A percentile compares a stretch with the other conserved stretches of the same genome.
These are phyloP conservation scores for Arabidopsis thaliana DNA, from an alignment of 345 rosid species.

Conservation along the genomic window DNA sequence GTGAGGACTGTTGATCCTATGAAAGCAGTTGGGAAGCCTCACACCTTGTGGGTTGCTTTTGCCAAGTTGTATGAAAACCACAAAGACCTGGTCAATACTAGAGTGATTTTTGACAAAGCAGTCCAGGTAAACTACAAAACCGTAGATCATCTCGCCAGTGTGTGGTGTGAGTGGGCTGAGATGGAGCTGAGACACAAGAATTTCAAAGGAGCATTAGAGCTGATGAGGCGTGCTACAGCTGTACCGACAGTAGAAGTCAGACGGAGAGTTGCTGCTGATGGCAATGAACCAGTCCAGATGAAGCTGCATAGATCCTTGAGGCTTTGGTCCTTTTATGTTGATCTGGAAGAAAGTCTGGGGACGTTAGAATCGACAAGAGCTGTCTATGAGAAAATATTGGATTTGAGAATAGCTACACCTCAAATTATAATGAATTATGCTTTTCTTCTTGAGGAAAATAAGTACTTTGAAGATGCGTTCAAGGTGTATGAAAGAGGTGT, in stretches of 20 bases:
- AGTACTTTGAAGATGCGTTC: constrained; percentile 97
- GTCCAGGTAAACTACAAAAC: constrained; percentile 91
- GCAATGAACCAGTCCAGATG: constrained; percentile 94
- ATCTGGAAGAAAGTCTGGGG: constrained; percentile 95
- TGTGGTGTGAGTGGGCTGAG: constrained; percentile 99
- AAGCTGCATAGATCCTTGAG: constrained; percentile 87
- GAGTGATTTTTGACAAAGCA: constrained; percentile 96
- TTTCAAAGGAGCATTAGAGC: constrained; percentile 83
- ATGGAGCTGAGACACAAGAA: constrained; percentile 91
- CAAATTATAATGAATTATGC: constrained; percentile 93
- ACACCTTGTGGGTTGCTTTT: constrained; percentile 92
- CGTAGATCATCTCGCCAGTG: constrained; percentile 90
- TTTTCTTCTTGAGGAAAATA: constrained; percentile 84
- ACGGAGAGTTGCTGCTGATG: constrained; percentile 94
- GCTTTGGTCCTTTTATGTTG: constrained; percentile 92
- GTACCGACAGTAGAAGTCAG: constrained; percentile 96
- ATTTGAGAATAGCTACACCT: constrained; percentile 94
- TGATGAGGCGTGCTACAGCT: constrained; percentile 94
- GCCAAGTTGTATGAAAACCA: constrained; percentile 88
- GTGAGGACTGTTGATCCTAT: constrained; percentile 94
- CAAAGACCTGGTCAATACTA: constrained; percentile 78
- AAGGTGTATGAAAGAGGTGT: constrained; percentile 98
- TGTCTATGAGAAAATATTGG: constrained; percentile 91
- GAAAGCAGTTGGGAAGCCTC: constrained; percentile 99
- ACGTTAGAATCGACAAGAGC: constrained; percentile 88